Percentiles rank a stretch among this genome's conserved stretches.
These are phyloP conservation scores for Solanum sejunctum DNA, from an alignment of 257 asterid species.

Conservation along the genomic window DNA sequence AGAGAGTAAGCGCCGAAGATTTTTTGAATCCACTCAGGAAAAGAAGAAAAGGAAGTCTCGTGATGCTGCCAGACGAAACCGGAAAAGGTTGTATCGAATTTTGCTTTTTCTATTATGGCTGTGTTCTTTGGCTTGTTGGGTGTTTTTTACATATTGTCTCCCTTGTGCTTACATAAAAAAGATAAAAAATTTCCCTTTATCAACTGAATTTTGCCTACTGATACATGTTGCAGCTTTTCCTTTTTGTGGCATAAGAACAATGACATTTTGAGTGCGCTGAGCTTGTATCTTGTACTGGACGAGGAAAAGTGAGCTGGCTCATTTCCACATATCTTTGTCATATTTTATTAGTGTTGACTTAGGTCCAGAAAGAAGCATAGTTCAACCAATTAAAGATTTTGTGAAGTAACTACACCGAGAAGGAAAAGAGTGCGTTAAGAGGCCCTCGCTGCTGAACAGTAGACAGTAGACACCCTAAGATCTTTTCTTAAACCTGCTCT, in stretches of 20 bases:
- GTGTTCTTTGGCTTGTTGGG: neutral
- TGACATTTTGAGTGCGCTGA: neutral
- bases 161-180: neutral
- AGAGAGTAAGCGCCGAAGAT: slow-evolving; percentile 42
- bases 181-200: neutral
- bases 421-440: neutral
- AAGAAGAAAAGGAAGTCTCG: slow-evolving; percentile 40
- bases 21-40: slow-evolving; percentile 31
- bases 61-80: slow-evolving; percentile 37
- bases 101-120: neutral
- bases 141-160: neutral
- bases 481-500: neutral
- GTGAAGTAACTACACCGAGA: neutral
- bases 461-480: neutral
- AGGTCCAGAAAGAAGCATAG: neutral
- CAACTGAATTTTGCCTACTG: neutral
- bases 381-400: neutral
- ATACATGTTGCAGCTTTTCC: neutral
- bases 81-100: slow-evolving; percentile 24
- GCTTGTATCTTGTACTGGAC: neutral
- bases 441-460: neutral
- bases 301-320: neutral
- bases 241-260: neutral
- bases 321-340: neutral
- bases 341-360: neutral